Evolutionary conservation across 2,329 filamentous ascomycete species (phyloP).

Genomic region (Trichothecium roseum): DNA sequence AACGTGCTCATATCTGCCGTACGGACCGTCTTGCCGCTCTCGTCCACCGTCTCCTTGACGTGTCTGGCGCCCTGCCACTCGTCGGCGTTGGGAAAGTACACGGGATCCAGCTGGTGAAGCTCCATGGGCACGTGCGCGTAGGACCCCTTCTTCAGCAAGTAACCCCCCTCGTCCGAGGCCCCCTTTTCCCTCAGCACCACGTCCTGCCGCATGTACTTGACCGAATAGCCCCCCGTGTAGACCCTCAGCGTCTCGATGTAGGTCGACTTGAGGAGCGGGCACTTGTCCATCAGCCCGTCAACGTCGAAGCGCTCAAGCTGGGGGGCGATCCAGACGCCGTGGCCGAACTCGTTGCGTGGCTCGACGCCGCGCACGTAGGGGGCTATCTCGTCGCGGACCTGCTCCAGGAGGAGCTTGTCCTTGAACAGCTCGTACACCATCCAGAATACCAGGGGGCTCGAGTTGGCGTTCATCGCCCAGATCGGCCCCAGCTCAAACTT

Average conservation of each 20-base stretch:
- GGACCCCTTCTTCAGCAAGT: slow-evolving; percentile 20
- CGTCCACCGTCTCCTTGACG: slow-evolving; percentile 14
- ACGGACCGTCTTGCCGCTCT: slow-evolving; percentile 12
- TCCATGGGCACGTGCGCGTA: slow-evolving; percentile 22
- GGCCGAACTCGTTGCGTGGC: slow-evolving; percentile 23
- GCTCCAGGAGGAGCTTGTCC: slow-evolving; percentile 24
- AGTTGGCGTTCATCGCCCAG: slow-evolving; percentile 28
- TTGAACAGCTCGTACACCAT: slow-evolving; percentile 28
- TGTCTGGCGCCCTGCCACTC: slow-evolving; percentile 25
- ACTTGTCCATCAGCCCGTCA: slow-evolving; percentile 21
- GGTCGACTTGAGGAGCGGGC: slow-evolving; percentile 26
- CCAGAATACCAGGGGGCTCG: slow-evolving; percentile 27
- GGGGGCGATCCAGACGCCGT: slow-evolving; percentile 23
- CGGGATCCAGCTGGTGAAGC: slow-evolving; percentile 23
- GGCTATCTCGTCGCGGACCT: slow-evolving; percentile 27
- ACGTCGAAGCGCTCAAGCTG: slow-evolving; percentile 22
- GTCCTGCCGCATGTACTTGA: slow-evolving; percentile 21
- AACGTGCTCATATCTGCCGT: slow-evolving; percentile 16
- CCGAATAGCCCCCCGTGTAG: slow-evolving; percentile 22
- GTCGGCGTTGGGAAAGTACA: slow-evolving; percentile 18
- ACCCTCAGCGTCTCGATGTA: slow-evolving; percentile 29
- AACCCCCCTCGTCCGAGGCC: slow-evolving; percentile 9
- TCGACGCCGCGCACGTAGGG: slow-evolving; percentile 19
- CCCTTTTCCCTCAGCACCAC: slow-evolving; percentile 15
- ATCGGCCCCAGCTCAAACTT: slow-evolving; percentile 22